A percentile compares a stretch with the other conserved stretches of the same genome.
These are phyloP conservation scores for Nadsonia fulvescens DNA, from an alignment of 805 yeast species.

Conservation along the genomic window DNA sequence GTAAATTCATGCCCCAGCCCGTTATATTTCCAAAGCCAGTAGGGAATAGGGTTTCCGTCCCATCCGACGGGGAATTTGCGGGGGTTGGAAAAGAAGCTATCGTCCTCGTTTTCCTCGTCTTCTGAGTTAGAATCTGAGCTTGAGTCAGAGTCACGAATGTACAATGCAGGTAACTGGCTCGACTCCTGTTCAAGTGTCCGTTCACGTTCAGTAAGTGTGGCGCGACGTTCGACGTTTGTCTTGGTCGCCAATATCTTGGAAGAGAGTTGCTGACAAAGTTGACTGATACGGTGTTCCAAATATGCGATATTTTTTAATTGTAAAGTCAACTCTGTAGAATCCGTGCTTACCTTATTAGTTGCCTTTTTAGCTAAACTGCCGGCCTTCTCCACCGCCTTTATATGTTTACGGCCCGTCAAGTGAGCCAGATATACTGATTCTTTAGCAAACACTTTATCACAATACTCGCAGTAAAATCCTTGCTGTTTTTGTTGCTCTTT, in stretches of 20 bases:
- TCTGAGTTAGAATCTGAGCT: conserved; percentile 9
- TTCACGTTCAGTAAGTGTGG: conserved; percentile 20
- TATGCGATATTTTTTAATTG: conserved; percentile 13
- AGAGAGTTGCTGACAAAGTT: conserved; percentile 22
- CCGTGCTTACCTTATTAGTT: conserved; percentile 1
- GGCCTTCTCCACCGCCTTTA: conserved; percentile 23
- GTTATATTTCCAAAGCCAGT: conserved; percentile 79
- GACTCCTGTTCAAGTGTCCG: conserved; percentile 25
- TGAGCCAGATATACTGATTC: conserved; percentile 51
- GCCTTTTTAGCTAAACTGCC: not conserved
- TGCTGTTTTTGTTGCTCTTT: too few species aligned
- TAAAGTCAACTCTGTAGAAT: conserved; percentile 1
- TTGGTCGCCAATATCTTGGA: conserved; percentile 32
- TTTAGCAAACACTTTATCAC: conserved; percentile 47
- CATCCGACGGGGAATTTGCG: conserved; percentile 60
- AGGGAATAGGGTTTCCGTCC: conserved; percentile 86
- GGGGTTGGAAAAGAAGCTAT: conserved; percentile 24
- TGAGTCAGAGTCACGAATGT: conserved; percentile 2
- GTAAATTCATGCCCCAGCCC: conserved; percentile 56
- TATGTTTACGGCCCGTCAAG: conserved; percentile 57
- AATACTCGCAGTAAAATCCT: conserved; percentile 38
- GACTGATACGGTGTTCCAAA: conserved; percentile 24
- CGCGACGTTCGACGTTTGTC: conserved; percentile 28
- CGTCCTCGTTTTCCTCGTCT: conserved; percentile 21
- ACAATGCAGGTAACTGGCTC: conserved; percentile 1